These are phyloP conservation scores for Beauveria sp. DNA, from an alignment of 2,329 filamentous ascomycete genomes.

Conservation along the genomic window DNA sequence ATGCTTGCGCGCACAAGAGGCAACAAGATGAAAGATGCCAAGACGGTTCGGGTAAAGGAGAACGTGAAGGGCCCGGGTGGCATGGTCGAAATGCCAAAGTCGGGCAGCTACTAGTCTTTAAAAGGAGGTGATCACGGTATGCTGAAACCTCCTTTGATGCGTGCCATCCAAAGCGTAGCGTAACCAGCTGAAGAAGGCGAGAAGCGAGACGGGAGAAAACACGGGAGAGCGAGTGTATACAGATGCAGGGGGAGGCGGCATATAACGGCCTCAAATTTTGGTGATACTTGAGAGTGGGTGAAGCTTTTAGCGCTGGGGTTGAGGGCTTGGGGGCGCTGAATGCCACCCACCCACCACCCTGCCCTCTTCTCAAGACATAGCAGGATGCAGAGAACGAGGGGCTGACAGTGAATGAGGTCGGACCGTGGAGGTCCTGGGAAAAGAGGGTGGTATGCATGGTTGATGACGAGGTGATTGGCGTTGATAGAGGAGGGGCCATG, in stretches of 20 bases:
- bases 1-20: slow-evolving; percentile 22
- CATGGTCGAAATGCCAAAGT: slow-evolving; percentile 32
- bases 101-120: slow-evolving; percentile 20
- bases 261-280: slow-evolving; percentile 4
- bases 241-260: slow-evolving; percentile 4
- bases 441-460: background rate
- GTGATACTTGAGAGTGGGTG: slow-evolving; percentile 5
- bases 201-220: background rate
- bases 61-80: slow-evolving; percentile 22
- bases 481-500: slow-evolving; percentile 2
- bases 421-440: background rate
- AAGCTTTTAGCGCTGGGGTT: slow-evolving; percentile 5
- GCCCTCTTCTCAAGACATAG: background rate
- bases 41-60: slow-evolving; percentile 20
- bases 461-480: slow-evolving; percentile 4
- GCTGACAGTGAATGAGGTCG: background rate
- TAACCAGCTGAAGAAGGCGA: background rate
- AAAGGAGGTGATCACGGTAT: slow-evolving; percentile 24
- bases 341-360: background rate
- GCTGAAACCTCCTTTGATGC: slow-evolving; percentile 36
- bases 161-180: slow-evolving; percentile 14
- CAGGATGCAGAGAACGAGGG: background rate
- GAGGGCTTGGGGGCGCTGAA: background rate
- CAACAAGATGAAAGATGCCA: slow-evolving; percentile 21
- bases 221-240: background rate